Evolutionary conservation across 768 basidiomycete species (phyloP).

Genomic region (Termitomyces sp.): DNA sequence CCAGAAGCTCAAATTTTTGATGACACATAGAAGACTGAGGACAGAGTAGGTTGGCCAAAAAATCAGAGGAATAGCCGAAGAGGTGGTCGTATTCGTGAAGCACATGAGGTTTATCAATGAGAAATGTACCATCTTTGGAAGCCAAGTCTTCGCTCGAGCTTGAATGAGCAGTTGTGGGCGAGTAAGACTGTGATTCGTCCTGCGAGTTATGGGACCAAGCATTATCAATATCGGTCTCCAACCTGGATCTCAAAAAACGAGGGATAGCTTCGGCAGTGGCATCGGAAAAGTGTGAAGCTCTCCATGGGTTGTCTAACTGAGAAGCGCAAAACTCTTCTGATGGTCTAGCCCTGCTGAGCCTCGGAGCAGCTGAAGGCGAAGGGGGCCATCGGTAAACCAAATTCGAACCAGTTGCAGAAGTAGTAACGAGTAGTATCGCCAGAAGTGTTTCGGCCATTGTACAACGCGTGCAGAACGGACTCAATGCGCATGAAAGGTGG

Average conservation of each 20-base stretch:
- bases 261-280: slow-evolving; percentile 18
- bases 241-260: slow-evolving; percentile 13
- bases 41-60: slow-evolving; percentile 76
- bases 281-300: slow-evolving; percentile 51
- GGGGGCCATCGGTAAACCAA: slow-evolving; percentile 87
- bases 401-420: slow-evolving; percentile 74
- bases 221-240: slow-evolving; percentile 42
- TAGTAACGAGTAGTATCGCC: slow-evolving; percentile 77
- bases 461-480: not conserved
- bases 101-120: slow-evolving; percentile 26
- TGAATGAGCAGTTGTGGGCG: slow-evolving; percentile 37
- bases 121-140: slow-evolving; percentile 34
- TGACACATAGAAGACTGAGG: slow-evolving; percentile 81
- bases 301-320: slow-evolving; percentile 70
- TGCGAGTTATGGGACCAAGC: slow-evolving; percentile 53
- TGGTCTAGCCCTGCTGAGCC: slow-evolving; percentile 69
- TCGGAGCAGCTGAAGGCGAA: slow-evolving; percentile 51
- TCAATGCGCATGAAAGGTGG: not conserved
- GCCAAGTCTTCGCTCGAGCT: slow-evolving; percentile 50
- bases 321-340: slow-evolving; percentile 33
- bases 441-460: slow-evolving; percentile 74
- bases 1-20: slow-evolving; percentile 88
- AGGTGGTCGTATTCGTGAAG: slow-evolving; percentile 56
- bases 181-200: slow-evolving; percentile 48
- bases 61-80: slow-evolving; percentile 78